Evolutionary conservation across 2,329 filamentous ascomycete species (phyloP), one percentile per base, ranked within the genome.

Genomic region (Tetracladium maxilliforme): DNA sequence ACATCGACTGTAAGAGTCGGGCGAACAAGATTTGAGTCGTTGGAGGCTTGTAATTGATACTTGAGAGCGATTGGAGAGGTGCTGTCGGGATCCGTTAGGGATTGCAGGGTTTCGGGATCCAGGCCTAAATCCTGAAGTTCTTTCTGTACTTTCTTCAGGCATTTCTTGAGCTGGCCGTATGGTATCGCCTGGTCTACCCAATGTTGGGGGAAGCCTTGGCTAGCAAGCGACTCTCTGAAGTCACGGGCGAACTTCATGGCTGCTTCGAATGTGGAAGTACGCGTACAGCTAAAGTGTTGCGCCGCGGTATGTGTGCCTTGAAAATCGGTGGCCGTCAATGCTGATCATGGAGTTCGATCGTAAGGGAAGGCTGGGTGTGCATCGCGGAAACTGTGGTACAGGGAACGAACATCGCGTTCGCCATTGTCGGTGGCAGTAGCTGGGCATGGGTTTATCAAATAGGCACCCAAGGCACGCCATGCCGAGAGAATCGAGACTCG

Each of bases 241-340:
- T 74, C 67, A 44, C 78, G 79, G 15, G 74, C 81, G 50, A 92
- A 92, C 61, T 92, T 92, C 83, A 92, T 92, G 27, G 35, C n/a
- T n/a, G n/a, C n/a, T n/a, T n/a, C n/a, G n/a, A n/a, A n/a, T n/a
- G n/a, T n/a, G n/a, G n/a, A n/a, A n/a, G n/a, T n/a, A n/a, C n/a
- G n/a, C n/a, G n/a, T n/a, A n/a, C n/a, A n/a, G n/a, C n/a, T n/a
- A n/a, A n/a, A n/a, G n/a, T n/a, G n/a, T n/a, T n/a, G n/a, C n/a
- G n/a, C n/a, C n/a, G n/a, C n/a, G n/a, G n/a, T n/a, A n/a, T n/a
- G n/a, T n/a, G n/a, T n/a, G n/a, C n/a, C n/a, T n/a, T n/a, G n/a
- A n/a, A n/a, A n/a, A n/a, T n/a, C n/a, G n/a, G n/a, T n/a, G n/a
- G n/a, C n/a, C n/a, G n/a, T n/a, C n/a, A n/a, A n/a, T n/a, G n/a